Base-by-base conservation (phyloP, 306 rosid species). In the Sphenostylis stenocarpa region DNA sequence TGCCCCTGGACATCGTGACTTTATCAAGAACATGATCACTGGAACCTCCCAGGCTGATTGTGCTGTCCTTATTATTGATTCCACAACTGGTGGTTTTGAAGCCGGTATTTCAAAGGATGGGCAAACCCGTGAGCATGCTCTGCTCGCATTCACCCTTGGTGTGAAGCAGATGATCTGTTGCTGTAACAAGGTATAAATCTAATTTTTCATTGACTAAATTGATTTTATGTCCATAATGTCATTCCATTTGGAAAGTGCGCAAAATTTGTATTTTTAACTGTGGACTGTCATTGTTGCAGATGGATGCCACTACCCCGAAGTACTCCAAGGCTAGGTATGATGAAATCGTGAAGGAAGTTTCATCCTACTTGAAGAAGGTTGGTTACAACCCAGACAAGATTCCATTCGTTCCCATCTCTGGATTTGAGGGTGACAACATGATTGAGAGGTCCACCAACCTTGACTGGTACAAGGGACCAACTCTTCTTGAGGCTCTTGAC, bases 281-380 rank as follows among this genome's bases (percentile, higher is more conserved):
- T 1, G 33, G 26, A 0, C 3, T 19, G 5, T 81, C 1, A 16
- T 43, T 63, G 21, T 53, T 28, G 13, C 58, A 82, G 86, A 83
- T 83, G 86, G 91, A 87, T 65, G 91, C 88, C 12, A 87, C 91
- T n/a, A 87, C 88, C 5, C 91, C 90, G 6, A 84, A 87, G 80
- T 87, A 87, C 70, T 84, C 90, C 0, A 87, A 87, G 83, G 88
- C 83, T 1, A 82, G 88, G 78, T 84, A 82, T 24, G 88, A 87
- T 21, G 86, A 83, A 83, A 83, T 83, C 28, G 57, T 85, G 71
- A 83, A 83, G 81, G 86, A 83, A 78, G 86, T 83, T 24, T 73
- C 86, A 4, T 83, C 86, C 5, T 85, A 87, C 76, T 67, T 87
- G 86, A 87, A 87, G 86, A 87, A 85, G 91, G 89, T 83, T n/a